Evolutionary conservation across 2,329 filamentous ascomycete genomes (phyloP), one percentile per base, ranked within the genome.

Genomic region (Ophiostoma ulmi): DNA sequence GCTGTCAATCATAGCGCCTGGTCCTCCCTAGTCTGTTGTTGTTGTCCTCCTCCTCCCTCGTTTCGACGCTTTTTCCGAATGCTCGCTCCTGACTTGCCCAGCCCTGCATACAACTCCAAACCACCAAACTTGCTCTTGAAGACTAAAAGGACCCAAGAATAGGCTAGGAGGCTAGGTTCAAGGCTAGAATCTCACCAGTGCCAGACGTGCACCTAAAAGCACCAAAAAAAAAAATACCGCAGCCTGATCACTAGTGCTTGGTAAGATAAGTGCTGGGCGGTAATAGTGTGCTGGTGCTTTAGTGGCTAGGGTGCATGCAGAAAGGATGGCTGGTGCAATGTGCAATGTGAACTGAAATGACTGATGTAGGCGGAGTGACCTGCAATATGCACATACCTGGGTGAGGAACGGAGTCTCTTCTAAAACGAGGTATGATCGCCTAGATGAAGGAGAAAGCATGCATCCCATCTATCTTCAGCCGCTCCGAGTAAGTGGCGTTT

Each of bases 371-470:
- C 5, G 13, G 55, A 61, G 55, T 61, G 55, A 61, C 55, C 55
- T 61, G 55, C 55, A 64, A 38, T 64, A 38, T 64, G 61, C 61
- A 35, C 26, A 64, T 36, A 58, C n/a, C 26, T 63, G 58, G 58
- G 26, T 5, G 58, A 63, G 58, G 35, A 64, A 64, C 35, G 61
- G 61, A 64, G 31, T 38, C 35, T 38, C 20, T 64, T 38, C 35
- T 64, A 1, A 22, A 65, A 39, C 5, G 10, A 39, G 63, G 63
- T 39, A 20, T 39, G 63, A 65, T 65, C 63, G 63, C 14, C 63
- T 39, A 20, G 63, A 22, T 7, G 36, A 39, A 22, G 63, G 20
- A 26, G 35, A 13, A 26, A 26, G 26, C 35, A 17, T 65, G 63
- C 17, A 39, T 20, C 63, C 63, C 35, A 38, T 8, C 63, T 39